phyloP scores from a whole-genome alignment of 2,329 filamentous ascomycete species.

The Fragosphaeria purpurea region DNA sequence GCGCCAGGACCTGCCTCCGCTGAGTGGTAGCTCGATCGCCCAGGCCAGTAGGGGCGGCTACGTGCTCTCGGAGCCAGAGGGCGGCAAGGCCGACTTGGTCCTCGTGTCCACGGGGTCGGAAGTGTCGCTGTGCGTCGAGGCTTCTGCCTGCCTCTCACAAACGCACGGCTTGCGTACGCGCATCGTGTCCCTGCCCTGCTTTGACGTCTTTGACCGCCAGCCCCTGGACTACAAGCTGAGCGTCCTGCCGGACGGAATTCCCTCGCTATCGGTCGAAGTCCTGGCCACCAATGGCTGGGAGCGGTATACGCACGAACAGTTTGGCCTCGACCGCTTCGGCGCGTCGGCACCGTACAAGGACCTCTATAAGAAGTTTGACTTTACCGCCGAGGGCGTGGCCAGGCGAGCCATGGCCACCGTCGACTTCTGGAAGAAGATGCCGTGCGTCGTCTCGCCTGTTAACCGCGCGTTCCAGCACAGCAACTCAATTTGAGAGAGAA shows the following conservation, averaged over 20 bases:
- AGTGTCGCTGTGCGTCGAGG: conserved; percentile 84
- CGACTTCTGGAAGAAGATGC: no score
- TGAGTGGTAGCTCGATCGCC: no score
- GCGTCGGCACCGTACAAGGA: conserved; percentile 94
- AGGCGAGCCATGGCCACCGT: no score
- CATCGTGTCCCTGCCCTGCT: no score
- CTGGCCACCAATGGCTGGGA: conserved; percentile 97
- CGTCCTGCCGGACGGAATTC: conserved; percentile 87
- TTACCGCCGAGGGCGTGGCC: no score
- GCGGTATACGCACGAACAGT: conserved; percentile 97
- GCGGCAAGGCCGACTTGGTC: conserved; percentile 60
- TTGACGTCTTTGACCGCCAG: conserved; percentile 53
- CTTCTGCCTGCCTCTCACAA: conserved; percentile 80
- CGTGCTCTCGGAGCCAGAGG: conserved; percentile 71
- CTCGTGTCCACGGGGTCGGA: conserved; percentile 93
- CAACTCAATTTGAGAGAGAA: no score
- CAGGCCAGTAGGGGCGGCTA: conserved; percentile 53
- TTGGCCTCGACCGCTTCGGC: conserved; percentile 97
- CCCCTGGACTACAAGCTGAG: conserved; percentile 86
- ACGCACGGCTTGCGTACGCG: conserved; percentile 73
- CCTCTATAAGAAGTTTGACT: conserved; percentile 58
- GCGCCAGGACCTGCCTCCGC: no score
- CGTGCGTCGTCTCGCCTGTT: no score
- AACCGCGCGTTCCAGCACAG: no score
- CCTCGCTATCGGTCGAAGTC: conserved; percentile 84